A percentile compares a stretch with the other conserved stretches of the same genome.
Evolutionary conservation across 2,329 filamentous ascomycete genomes (phyloP).

Genomic region (Colletotrichum truncatum): DNA sequence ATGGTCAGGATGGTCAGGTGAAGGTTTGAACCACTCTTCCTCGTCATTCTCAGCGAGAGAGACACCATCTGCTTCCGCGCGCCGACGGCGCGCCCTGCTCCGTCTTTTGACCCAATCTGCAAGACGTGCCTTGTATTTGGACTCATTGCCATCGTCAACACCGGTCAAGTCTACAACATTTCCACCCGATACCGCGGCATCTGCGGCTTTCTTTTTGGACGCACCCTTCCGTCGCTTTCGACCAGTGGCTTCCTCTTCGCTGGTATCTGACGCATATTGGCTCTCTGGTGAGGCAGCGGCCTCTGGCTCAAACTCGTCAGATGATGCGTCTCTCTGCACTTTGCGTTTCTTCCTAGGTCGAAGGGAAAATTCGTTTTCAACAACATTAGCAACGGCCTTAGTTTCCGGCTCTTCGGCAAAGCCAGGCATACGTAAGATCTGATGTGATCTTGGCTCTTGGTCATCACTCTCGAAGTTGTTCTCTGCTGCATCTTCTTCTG

Average conservation of each 20-base stretch:
- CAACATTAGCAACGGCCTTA: conserved; percentile 35
- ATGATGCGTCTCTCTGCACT: conserved; percentile 46
- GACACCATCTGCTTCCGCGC: conserved; percentile 41
- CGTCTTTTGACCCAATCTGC: conserved; percentile 74
- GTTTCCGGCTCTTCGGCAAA: conserved; percentile 64
- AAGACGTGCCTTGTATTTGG: conserved; percentile 79
- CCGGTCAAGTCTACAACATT: conserved; percentile 59
- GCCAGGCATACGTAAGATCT: conserved; percentile 77
- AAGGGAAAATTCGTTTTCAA: conserved; percentile 64
- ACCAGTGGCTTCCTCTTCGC: conserved; percentile 49
- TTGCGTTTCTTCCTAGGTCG: conserved; percentile 67
- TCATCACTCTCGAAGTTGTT: conserved; percentile 53
- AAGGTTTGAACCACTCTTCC: conserved; percentile 84
- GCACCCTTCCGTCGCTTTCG: conserved; percentile 55
- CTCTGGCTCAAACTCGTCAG: conserved; percentile 56
- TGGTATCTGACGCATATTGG: conserved; percentile 43
- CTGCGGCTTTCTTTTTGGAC: conserved; percentile 47
- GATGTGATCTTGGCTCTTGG: conserved; percentile 71
- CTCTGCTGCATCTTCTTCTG: conserved; percentile 76
- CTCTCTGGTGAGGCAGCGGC: conserved; percentile 32
- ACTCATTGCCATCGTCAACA: conserved; percentile 90
- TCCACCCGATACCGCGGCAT: conserved; percentile 35
- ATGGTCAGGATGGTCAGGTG: conserved; percentile 83
- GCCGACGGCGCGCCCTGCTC: conserved; percentile 50
- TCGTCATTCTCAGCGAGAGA: conserved; percentile 53